phyloP scores from a whole-genome alignment of 768 basidiomycete species.

The Leccinum uliginosum region DNA sequence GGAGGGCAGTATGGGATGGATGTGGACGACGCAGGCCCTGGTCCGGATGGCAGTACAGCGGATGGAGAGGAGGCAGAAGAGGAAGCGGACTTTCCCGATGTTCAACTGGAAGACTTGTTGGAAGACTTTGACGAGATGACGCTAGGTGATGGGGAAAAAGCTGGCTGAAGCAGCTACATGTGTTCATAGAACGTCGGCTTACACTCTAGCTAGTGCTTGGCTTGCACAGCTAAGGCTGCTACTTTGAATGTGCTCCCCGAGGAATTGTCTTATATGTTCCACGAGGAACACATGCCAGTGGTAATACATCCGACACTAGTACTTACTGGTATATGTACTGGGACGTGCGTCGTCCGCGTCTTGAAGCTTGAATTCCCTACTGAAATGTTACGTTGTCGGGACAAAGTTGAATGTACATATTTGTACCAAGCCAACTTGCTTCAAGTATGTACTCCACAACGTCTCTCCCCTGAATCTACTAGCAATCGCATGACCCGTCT shows the following conservation, averaged over 20 bases:
- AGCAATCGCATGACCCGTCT: too few relatives aligned
- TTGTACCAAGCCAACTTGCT: too few relatives aligned
- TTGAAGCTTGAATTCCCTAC: too few relatives aligned
- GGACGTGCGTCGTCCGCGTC: too few relatives aligned
- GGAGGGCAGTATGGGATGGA: conserved; percentile 50
- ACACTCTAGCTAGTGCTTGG: not conserved
- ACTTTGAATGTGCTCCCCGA: not conserved
- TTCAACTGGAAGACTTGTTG: conserved; percentile 79
- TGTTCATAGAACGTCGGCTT: not conserved
- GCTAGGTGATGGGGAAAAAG: conserved; percentile 42
- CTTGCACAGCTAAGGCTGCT: not conserved
- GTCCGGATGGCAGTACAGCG: conserved; percentile 17
- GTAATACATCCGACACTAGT: too few relatives aligned
- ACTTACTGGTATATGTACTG: too few relatives aligned
- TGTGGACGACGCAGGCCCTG: conserved; percentile 47
- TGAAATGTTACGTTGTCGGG: too few relatives aligned
- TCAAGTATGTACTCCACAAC: too few relatives aligned
- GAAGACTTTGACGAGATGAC: conserved; percentile 94
- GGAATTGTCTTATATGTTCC: too few relatives aligned
- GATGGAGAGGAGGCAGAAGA: conserved; percentile 49
- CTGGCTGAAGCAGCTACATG: too few relatives aligned
- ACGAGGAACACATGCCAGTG: not conserved
- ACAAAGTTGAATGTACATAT: too few relatives aligned
- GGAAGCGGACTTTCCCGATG: conserved; percentile 86
- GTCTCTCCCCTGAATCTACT: too few relatives aligned